A percentile compares a stretch with the other conserved stretches of the same genome.
Evolutionary conservation across 768 basidiomycete genomes (phyloP).

Genomic region (Terana coerulea): DNA sequence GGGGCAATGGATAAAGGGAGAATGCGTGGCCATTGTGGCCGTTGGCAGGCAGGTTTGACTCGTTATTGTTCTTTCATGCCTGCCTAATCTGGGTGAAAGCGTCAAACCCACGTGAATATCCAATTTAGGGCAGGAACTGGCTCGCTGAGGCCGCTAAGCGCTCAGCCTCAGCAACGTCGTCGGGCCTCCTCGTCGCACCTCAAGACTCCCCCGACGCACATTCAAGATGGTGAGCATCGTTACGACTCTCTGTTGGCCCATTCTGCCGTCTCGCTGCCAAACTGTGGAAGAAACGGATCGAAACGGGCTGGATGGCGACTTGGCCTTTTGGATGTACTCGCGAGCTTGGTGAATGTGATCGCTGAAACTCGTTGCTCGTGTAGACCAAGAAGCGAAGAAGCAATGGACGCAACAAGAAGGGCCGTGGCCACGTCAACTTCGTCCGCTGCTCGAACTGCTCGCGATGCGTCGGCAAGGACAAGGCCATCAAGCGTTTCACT

Average conservation of each 20-base stretch:
- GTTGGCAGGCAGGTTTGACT: too few species aligned
- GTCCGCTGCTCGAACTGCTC: conserved; percentile 99
- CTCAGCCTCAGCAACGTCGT: conserved; percentile 9
- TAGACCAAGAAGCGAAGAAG: conserved; percentile 99
- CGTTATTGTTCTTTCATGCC: conserved; percentile 16
- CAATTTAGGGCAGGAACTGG: conserved; percentile 5
- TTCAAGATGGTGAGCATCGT: conserved; percentile 33
- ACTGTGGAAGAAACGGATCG: conserved; percentile 2
- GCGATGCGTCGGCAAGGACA: conserved; percentile 96
- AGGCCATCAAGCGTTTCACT: conserved; percentile 99
- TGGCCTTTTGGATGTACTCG: conserved; percentile 23
- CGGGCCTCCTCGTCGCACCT: conserved; percentile 21
- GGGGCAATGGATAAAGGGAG: neutral
- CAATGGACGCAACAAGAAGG: conserved; percentile 98
- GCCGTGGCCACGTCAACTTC: conserved; percentile 92
- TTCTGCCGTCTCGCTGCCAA: conserved; percentile 11
- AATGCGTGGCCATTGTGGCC: conserved; percentile 13
- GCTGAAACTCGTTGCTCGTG: conserved; percentile 20
- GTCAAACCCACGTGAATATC: conserved; percentile 12
- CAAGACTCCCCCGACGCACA: conserved; percentile 27
- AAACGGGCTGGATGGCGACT: conserved; percentile 30
- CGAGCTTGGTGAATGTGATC: neutral
- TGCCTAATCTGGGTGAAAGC: neutral
- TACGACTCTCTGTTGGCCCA: conserved; percentile 5
- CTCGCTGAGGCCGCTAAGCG: neutral